These are phyloP conservation scores for Hypoxylon sp. DNA, from an alignment of 2,329 filamentous ascomycete genomes.

Conservation along the genomic window DNA sequence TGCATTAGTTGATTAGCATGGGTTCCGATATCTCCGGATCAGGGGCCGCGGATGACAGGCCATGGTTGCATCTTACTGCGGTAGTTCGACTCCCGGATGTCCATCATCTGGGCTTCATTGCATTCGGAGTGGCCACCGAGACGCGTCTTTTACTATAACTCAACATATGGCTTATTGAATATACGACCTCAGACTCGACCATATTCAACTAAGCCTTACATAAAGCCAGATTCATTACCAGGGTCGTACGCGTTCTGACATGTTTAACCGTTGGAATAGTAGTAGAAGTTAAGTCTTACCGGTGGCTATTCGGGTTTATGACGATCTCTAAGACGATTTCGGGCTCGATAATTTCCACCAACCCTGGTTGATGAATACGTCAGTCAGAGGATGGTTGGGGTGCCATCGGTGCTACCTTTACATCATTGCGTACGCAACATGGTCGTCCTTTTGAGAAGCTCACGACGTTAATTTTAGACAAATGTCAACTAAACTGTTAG, in stretches of 20 bases:
- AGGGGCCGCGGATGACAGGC: conserved; percentile 34
- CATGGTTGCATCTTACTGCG: conserved; percentile 37
- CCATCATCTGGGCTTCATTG: conserved; percentile 29
- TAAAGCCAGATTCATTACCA: conserved; percentile 17
- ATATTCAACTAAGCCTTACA: conserved; percentile 20
- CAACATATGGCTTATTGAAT: conserved; percentile 10
- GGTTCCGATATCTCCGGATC: conserved; percentile 46
- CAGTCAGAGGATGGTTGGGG: conserved; percentile 40
- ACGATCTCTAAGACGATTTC: conserved; percentile 39
- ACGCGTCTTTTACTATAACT: conserved; percentile 15
- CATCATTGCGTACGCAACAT: conserved; percentile 33
- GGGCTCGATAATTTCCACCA: conserved; percentile 43
- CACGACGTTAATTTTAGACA: conserved; percentile 1
- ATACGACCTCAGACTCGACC: conserved; percentile 16
- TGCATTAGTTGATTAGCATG: conserved; percentile 46
- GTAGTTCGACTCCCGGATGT: conserved; percentile 32
- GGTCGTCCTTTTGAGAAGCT: conserved; percentile 13
- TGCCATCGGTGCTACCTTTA: conserved; percentile 45
- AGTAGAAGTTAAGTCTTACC: conserved; percentile 33
- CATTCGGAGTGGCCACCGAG: conserved; percentile 21
- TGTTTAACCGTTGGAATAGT: conserved; percentile 41
- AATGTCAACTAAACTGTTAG: conserved; percentile 2
- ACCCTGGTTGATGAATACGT: conserved; percentile 38
- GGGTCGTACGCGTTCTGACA: conserved; percentile 20
- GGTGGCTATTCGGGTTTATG: conserved; percentile 47